Evolutionary conservation across 176 grass and related monocot species (phyloP), one percentile per base, ranked within the genome.

Genomic region (Bonia amplexicaulis): DNA sequence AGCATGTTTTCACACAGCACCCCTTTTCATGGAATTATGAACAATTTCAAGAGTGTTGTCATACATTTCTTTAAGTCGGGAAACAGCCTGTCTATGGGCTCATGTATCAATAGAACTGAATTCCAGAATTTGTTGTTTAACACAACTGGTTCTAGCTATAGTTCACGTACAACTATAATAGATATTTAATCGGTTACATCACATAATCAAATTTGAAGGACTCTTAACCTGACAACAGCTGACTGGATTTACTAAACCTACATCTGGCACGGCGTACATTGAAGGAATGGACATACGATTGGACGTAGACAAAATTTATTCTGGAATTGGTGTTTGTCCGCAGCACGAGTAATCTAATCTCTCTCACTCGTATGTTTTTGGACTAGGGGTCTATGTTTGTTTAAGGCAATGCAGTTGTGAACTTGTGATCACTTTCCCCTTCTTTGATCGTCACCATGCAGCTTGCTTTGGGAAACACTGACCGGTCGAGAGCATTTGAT

Each of bases 401-500:
- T 69, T 31, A 35, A 66, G 48, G 69, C 12, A 31, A 25, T 49
- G 4, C 66, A 47, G n/a, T 22, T 63, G n/a, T 16, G 10, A 83
- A 71, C 23, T 78, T 71, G 16, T 64, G 35, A 53, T 64, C 1
- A 59, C 5, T 71, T 47, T 46, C 25, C 14, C 66, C 35, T 61
- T 13, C 23, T 63, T 66, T 61, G 46, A 79, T 74, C 44, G 64
- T 55, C 35, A 42, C 66, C 79, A 59, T 91, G 77, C 84, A 98
- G 95, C 76, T 90, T 98, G 85, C 93, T 98, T 60, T 95, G 95
- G 95, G 93, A 98, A 86, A 95, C 87, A 82, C 74, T 95, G 69
- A 98, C 91, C 9, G 93, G 87, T 72, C 80, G 89, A 55, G 93
- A 98, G 39, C 95, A 98, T 89, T 57, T 98, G 80, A 29, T 98